Evolutionary conservation across 768 basidiomycete genomes (phyloP).

Genomic region (Coprinopsis cinerea): DNA sequence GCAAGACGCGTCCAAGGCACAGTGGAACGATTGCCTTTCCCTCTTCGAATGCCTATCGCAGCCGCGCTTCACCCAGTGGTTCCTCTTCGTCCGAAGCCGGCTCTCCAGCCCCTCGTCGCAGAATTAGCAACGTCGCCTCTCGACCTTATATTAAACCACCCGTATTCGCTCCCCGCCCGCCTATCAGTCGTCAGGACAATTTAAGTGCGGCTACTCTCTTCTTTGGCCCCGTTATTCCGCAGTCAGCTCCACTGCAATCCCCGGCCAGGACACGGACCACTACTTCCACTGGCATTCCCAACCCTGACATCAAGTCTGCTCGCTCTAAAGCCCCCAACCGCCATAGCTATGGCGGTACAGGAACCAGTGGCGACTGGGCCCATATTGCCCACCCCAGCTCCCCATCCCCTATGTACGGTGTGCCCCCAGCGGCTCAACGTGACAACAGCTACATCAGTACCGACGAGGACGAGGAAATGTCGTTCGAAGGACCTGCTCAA

Average conservation of each 20-base stretch:
- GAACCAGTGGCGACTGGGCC: conserved; percentile 18
- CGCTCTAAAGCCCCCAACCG: conserved; percentile 38
- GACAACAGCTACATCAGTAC: conserved; percentile 30
- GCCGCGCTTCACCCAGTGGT: conserved; percentile 28
- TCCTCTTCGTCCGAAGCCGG: conserved; percentile 44
- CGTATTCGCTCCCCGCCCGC: conserved; percentile 24
- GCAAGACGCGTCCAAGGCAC: conserved; percentile 22
- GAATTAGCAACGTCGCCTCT: conserved; percentile 33
- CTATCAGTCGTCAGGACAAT: conserved; percentile 49
- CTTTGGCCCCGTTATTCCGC: conserved; percentile 55
- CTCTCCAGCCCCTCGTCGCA: conserved; percentile 51
- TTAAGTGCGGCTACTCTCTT: conserved; percentile 58
- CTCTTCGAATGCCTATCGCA: conserved; percentile 35
- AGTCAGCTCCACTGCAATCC: conserved; percentile 16
- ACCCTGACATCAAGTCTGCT: conserved; percentile 7
- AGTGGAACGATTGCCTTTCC: conserved; percentile 36
- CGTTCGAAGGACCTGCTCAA: conserved; percentile 43
- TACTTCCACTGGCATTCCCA: conserved; percentile 19
- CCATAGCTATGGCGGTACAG: conserved; percentile 61
- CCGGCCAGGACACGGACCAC: conserved; percentile 27
- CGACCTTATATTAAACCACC: conserved; percentile 17
- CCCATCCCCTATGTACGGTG: conserved; percentile 37
- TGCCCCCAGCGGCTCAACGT: conserved; percentile 13
- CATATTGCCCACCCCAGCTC: conserved; percentile 12
- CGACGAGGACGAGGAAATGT: conserved; percentile 46